Conservation (phyloP, 1,139 yeast species). For the Diutina rugosa region DNA sequence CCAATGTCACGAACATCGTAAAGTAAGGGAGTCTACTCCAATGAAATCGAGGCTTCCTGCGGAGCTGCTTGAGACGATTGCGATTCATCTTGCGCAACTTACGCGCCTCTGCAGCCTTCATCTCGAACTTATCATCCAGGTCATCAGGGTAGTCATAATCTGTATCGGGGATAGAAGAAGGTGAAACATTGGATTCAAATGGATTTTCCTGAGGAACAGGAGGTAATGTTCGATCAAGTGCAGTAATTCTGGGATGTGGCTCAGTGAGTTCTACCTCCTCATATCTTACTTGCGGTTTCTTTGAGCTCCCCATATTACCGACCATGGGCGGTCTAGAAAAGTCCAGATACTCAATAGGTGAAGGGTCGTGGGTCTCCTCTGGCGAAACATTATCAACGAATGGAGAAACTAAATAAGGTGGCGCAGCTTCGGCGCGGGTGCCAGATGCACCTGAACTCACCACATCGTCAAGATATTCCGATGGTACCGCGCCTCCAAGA, state of each 20-base stretch:
- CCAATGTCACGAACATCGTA: constrained; percentile 30
- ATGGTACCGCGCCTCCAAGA: not conserved
- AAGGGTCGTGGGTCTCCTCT: not conserved
- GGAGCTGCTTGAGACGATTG: constrained; percentile 6
- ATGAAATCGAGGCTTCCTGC: constrained; percentile 22
- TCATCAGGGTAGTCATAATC: not conserved
- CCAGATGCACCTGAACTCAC: not conserved
- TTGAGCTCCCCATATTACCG: not conserved
- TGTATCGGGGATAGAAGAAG: not conserved
- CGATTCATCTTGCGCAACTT: constrained; percentile 3
- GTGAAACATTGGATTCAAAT: not conserved
- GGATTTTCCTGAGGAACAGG: constrained; percentile 1
- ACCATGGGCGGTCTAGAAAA: not conserved
- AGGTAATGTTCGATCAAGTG: not conserved
- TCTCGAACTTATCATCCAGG: not conserved
- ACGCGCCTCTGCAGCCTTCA: not conserved
- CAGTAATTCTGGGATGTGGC: not conserved
- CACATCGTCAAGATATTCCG: not conserved
- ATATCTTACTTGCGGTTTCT: not conserved
- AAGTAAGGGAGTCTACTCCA: constrained; percentile 34
- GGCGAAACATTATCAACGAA: not conserved
- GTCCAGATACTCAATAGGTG: not conserved
- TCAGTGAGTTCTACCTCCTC: not conserved
- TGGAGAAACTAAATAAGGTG: not conserved
- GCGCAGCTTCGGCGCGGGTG: not conserved